Evolutionary conservation across 2,329 filamentous ascomycete genomes (phyloP), one percentile per base, ranked within the genome.

Genomic region (Fusarium globosum): DNA sequence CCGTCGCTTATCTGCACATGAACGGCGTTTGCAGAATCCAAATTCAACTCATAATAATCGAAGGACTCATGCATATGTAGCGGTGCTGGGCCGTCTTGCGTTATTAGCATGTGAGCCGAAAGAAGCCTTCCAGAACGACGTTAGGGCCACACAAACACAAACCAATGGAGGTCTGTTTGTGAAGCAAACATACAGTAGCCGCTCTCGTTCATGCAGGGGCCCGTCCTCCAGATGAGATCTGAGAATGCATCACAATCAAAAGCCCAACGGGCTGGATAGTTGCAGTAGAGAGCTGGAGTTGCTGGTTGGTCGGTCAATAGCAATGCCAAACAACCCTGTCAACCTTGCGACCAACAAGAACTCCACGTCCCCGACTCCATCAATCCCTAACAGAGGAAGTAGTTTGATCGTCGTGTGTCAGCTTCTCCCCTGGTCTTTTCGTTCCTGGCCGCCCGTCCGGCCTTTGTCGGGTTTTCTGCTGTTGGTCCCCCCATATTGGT

Each of bases 1-100:
- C 73, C 71, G 72, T 77, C 75, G 75, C 75, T 77, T 77, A 77
- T 76, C 75, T 77, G 69, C 75, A 75, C 43, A 51, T 68, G 53
- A 73, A 55, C 49, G 66, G 57, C 53, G 70, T 68, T 69, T 56
- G 51, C 53, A 48, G 52, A 55, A 53, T 68, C 42, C 42, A 45
- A 43, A 58, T 26, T 18, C 55, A 43, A 43, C 38, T 56, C 52
- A 42, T 30, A 56, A 33, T 33, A 33, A 36, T 21, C 23, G 30
- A 45, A 61, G 51, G 39, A 18, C 46, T 43, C 49, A 55, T 67
- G 71, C 71, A 67, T 65, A 53, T 65, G 69, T 59, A 59, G 52
- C n/a, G 30, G 42, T 35, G 39, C 43, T 41, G 39, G 35, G 20
- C 35, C 23, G 36, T 45, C 35, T 48, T 58, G 42, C 28, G 23